Conservation (phyloP, 768 basidiomycete species). For the Suillus americanus region DNA sequence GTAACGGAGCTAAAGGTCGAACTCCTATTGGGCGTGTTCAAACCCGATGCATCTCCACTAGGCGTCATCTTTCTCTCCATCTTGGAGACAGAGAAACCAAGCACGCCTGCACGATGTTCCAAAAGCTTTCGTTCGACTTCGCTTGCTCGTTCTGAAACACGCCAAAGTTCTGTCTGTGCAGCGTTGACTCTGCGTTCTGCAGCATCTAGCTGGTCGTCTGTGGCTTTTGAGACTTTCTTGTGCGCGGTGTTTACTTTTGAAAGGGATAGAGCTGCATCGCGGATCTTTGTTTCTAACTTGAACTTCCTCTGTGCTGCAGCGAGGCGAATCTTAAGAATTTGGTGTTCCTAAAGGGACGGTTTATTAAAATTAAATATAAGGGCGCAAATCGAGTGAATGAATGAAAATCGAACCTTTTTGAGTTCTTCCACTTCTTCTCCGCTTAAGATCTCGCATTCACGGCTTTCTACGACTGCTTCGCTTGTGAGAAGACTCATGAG, state of each 20-base stretch:
- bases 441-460: slow-evolving; percentile 73
- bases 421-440: slow-evolving; percentile 71
- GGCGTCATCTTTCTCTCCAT: slow-evolving; percentile 56
- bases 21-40: slow-evolving; percentile 50
- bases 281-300: slow-evolving; percentile 80
- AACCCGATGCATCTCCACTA: slow-evolving; percentile 43
- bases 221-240: slow-evolving; percentile 61
- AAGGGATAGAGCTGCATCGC: slow-evolving; percentile 79
- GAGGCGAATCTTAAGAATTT: slow-evolving; percentile 63
- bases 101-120: slow-evolving; percentile 82
- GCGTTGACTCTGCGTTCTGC: slow-evolving; percentile 73
- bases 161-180: slow-evolving; percentile 71
- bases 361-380: slow-evolving; percentile 16
- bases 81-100: slow-evolving; percentile 66
- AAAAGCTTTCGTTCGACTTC: slow-evolving; percentile 66
- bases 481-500: slow-evolving; percentile 88
- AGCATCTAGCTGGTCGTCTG: slow-evolving; percentile 66
- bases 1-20: slow-evolving; percentile 51
- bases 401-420: slow-evolving; percentile 54
- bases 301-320: slow-evolving; percentile 73
- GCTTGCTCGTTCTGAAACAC: slow-evolving; percentile 60
- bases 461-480: slow-evolving; percentile 92
- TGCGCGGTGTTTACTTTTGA: slow-evolving; percentile 61
- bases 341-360: slow-evolving; percentile 59
- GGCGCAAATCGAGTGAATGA: slow-evolving; percentile 17